Conservation (phyloP, 441 rosid species). For the Biscutella laevigata region DNA sequence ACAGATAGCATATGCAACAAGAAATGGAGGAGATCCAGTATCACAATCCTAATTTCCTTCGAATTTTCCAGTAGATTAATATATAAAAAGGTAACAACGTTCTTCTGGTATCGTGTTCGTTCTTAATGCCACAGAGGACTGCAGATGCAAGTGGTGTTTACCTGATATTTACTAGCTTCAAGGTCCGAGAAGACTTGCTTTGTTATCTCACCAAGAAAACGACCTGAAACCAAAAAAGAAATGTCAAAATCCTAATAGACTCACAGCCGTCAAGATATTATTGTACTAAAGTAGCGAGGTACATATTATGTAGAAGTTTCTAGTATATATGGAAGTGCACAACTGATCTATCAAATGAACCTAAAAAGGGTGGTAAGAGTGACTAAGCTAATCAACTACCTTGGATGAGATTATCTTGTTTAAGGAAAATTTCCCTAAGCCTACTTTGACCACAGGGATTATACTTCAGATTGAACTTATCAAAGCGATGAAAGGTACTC, state of each 20-base stretch:
- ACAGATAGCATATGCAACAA: background rate
- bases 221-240: slow-evolving; percentile 43
- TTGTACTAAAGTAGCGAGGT: background rate
- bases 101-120: background rate
- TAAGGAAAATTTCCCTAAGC: slow-evolving; percentile 97
- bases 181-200: slow-evolving; percentile 91
- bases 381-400: slow-evolving; percentile 32
- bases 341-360: background rate
- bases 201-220: slow-evolving; percentile 91
- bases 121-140: too few species aligned
- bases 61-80: background rate
- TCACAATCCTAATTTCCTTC: background rate
- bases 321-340: background rate
- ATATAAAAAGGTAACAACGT: background rate
- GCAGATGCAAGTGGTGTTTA: slow-evolving; percentile 12
- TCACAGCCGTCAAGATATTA: background rate
- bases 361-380: background rate
- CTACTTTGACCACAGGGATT: slow-evolving; percentile 99
- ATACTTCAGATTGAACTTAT: slow-evolving; percentile 95
- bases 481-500: slow-evolving; percentile 99
- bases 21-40: background rate
- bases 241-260: background rate
- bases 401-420: slow-evolving; percentile 98
- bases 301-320: background rate
- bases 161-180: slow-evolving; percentile 94